Evolutionary conservation across 495 filamentous ascomycete species (phyloP).

Genomic region (Tetracladium setigerum): DNA sequence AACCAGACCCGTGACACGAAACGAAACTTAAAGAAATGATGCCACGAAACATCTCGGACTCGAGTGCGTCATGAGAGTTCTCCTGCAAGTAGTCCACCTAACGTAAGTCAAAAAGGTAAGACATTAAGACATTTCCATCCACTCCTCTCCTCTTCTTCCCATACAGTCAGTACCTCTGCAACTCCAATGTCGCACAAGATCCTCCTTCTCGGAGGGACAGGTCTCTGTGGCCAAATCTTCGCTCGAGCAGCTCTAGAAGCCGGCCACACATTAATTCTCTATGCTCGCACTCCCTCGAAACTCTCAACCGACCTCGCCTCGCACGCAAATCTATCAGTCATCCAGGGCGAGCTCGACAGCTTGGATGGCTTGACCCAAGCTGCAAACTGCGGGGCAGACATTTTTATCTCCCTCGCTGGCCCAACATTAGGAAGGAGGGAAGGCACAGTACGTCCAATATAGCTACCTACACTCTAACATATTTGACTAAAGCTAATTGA

Average conservation of each 20-base stretch:
- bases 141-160: no score
- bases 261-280: constrained; percentile 11
- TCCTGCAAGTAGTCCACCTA: no score
- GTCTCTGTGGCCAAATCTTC: constrained; percentile 14
- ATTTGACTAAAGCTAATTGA: background rate
- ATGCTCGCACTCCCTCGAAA: constrained; percentile 14
- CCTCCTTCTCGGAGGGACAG: constrained; percentile 13
- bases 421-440: constrained; percentile 13
- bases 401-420: constrained; percentile 16
- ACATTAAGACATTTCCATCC: no score
- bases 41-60: no score
- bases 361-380: constrained; percentile 14
- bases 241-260: constrained; percentile 12
- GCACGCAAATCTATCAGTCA: constrained; percentile 5
- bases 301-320: constrained; percentile 11
- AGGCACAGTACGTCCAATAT: constrained; percentile 12
- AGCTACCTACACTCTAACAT: background rate
- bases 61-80: no score
- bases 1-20: no score
- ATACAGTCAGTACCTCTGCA: background rate
- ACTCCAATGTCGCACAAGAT: no score
- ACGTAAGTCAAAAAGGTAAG: no score
- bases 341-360: constrained; percentile 14
- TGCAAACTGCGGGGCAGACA: constrained; percentile 13
- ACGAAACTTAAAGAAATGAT: no score